Evolutionary conservation across 2,329 filamentous ascomycete genomes (phyloP), one percentile per base, ranked within the genome.

Genomic region (Sclerotinia spermophila): DNA sequence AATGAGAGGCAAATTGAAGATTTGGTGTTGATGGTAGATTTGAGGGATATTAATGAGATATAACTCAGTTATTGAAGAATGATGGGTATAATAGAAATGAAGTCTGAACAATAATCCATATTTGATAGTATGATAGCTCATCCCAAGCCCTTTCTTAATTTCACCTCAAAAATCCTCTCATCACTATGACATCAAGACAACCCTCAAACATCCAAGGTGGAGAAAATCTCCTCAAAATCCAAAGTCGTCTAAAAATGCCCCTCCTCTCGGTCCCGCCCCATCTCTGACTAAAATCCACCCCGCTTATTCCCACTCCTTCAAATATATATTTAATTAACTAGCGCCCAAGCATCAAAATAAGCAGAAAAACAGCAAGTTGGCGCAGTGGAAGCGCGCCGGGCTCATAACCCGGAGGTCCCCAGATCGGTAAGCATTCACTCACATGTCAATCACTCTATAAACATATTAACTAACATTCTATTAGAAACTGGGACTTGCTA

Each of bases 351-450:
- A 60, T 42, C 58, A 27, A 60, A 60, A 7, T 6, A 60, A 27
- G 15, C 4, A 60, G 27, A 7, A 60, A 17, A 51, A 65, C 1
- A 73, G 78, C 77, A 79, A 78, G 75, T 75, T 79, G 77, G 79
- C 78, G 78, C 78, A 79, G 78, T 74, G 77, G 78, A 79, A 79
- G 77, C 78, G 78, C 71, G 72, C 78, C 78, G 78, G 78, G 78
- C 78, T 79, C 78, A 79, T 79, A 79, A 79, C 78, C 78, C 78
- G 78, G 78, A 79, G 78, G 78, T 75, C 78, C 75, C 76, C 75
- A 73, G 78, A 80, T 79, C 78, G 78, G 55, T 58, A 58, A 58
- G 53, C 27, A 6, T 19, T 6, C 5, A 30, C n/a, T 10, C 3
- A 0, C 17, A 35, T n/a, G n/a, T n/a, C 6, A 3, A 0, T 56